Percentiles rank a stretch among this genome's conserved stretches.
phyloP scores from a whole-genome alignment of 2,329 filamentous ascomycete species.

The Neurospora sp. region DNA sequence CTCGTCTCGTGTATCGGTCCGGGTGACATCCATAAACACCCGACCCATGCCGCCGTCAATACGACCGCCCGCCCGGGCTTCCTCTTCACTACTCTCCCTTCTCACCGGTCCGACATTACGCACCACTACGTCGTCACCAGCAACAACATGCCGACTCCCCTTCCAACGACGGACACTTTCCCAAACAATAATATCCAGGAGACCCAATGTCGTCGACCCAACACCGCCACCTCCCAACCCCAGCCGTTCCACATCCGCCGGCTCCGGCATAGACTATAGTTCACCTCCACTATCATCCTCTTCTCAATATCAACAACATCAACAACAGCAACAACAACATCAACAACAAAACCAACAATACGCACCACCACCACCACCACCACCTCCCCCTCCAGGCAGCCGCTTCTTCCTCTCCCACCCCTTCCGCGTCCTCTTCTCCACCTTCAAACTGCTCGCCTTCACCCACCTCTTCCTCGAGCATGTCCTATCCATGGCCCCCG shows the following conservation, averaged over 20 bases:
- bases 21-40: not conserved
- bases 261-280: not conserved
- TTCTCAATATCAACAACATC: not conserved
- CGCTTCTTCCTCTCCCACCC: slow-evolving; percentile 26
- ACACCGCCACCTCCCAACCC: not conserved
- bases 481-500: slow-evolving; percentile 48
- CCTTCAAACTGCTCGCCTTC: slow-evolving; percentile 36
- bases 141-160: not conserved
- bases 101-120: not conserved
- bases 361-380: not conserved
- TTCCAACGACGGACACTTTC: not conserved
- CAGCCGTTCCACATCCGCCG: not conserved
- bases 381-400: not conserved
- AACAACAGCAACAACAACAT: not conserved
- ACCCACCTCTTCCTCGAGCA: slow-evolving; percentile 49
- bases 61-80: not conserved
- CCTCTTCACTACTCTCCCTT: not conserved
- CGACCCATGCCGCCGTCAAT: not conserved
- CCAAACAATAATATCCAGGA: not conserved
- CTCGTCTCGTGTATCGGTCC: not conserved
- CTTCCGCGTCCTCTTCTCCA: slow-evolving; percentile 32
- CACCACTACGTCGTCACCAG: not conserved
- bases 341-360: not conserved
- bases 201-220: not conserved
- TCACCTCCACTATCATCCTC: not conserved